phyloP scores from a whole-genome alignment of 2,329 filamentous ascomycete genomes.

The Trematosphaeria pertusa region DNA sequence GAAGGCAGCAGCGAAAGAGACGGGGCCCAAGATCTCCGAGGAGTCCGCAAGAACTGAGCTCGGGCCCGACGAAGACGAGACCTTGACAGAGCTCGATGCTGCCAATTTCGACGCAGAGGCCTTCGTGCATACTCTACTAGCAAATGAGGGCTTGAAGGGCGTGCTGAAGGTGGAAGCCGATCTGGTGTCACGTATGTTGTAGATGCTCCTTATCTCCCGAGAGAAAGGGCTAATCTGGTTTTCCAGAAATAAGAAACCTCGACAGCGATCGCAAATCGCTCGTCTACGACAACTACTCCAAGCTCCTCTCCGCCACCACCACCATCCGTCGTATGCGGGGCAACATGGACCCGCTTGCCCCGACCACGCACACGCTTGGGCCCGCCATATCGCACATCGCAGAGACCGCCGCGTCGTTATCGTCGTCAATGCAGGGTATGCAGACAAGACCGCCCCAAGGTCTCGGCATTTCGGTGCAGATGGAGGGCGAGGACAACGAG shows the following conservation, averaged over 20 bases:
- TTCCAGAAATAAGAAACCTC: conserved; percentile 78
- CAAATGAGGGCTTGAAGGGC: conserved; percentile 69
- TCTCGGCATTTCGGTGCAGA: conserved; percentile 31
- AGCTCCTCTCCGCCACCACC: conserved; percentile 94
- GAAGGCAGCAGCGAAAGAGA: conserved; percentile 54
- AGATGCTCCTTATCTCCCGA: no score
- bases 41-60: conserved; percentile 38
- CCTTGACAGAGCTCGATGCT: conserved; percentile 73
- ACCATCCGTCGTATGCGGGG: conserved; percentile 89
- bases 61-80: conserved; percentile 61
- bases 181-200: conserved; percentile 63
- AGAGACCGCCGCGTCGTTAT: conserved; percentile 58
- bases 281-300: conserved; percentile 98
- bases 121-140: conserved; percentile 69
- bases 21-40: conserved; percentile 40
- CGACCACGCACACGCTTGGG: conserved; percentile 74
- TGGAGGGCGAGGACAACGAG: conserved; percentile 27
- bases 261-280: conserved; percentile 96
- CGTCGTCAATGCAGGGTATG: conserved; percentile 44
- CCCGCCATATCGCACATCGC: conserved; percentile 79
- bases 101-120: conserved; percentile 74
- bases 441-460: conserved; percentile 28
- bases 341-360: conserved; percentile 80
- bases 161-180: conserved; percentile 74
- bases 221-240: no score